A percentile compares a stretch with the other conserved stretches of the same genome.
These are phyloP conservation scores for Escovopsis sp. DNA, from an alignment of 2,329 filamentous ascomycete genomes.

Conservation along the genomic window DNA sequence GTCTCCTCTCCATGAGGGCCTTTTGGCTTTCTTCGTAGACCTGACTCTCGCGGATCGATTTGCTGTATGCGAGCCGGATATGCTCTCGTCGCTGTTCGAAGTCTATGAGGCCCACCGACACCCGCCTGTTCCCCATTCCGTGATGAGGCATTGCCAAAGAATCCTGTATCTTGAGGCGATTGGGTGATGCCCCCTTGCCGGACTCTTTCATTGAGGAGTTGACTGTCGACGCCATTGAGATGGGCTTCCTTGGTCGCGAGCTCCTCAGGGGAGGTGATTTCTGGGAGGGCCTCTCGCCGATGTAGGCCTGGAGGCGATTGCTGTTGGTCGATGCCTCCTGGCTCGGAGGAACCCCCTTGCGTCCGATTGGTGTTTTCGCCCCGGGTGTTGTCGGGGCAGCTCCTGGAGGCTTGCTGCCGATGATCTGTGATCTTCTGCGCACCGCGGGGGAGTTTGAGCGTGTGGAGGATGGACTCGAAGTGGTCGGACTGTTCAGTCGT, in stretches of 20 bases:
- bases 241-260: slow-evolving; percentile 65
- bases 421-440: slow-evolving; percentile 25
- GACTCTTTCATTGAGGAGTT: slow-evolving; percentile 52
- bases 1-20: slow-evolving; percentile 33
- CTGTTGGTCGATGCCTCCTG: slow-evolving; percentile 35
- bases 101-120: slow-evolving; percentile 61
- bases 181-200: slow-evolving; percentile 39
- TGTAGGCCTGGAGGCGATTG: slow-evolving; percentile 57
- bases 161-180: slow-evolving; percentile 17
- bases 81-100: slow-evolving; percentile 70
- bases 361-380: slow-evolving; percentile 25
- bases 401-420: slow-evolving; percentile 23
- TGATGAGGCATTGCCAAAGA: slow-evolving; percentile 23
- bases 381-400: slow-evolving; percentile 22
- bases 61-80: slow-evolving; percentile 74
- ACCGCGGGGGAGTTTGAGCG: slow-evolving; percentile 42
- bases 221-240: slow-evolving; percentile 59
- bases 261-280: slow-evolving; percentile 68
- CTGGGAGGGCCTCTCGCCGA: slow-evolving; percentile 54
- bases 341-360: slow-evolving; percentile 26
- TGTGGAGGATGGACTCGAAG: slow-evolving; percentile 35
- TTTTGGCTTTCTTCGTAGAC: slow-evolving; percentile 39
- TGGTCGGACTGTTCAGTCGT: slow-evolving; percentile 29
- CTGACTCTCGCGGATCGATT: slow-evolving; percentile 63
- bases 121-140: slow-evolving; percentile 32